These are phyloP conservation scores for Blastobotrys attinorum DNA, from an alignment of 805 yeast genomes.

Conservation along the genomic window DNA sequence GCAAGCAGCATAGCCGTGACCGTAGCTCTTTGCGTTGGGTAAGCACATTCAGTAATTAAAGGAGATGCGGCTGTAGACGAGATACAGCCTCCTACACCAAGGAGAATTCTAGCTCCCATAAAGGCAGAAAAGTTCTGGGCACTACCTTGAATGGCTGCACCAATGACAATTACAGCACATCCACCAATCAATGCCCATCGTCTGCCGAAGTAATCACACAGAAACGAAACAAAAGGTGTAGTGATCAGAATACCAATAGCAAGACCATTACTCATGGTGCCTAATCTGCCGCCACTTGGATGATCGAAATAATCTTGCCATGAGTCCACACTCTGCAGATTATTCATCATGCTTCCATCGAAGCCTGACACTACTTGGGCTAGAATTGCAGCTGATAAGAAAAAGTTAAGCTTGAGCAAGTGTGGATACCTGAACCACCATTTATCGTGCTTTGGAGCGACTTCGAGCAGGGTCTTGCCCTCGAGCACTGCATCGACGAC, in stretches of 20 bases:
- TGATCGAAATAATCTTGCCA: conserved; percentile 12
- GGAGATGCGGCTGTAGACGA: conserved; percentile 46
- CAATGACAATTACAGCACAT: conserved; percentile 44
- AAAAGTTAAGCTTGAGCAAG: conserved; percentile 11
- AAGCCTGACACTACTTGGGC: conserved; percentile 12
- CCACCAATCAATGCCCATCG: conserved; percentile 52
- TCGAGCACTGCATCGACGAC: not conserved
- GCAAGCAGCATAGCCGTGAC: conserved; percentile 41
- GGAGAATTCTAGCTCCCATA: conserved; percentile 53
- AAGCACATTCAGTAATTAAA: conserved; percentile 67
- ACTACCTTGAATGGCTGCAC: conserved; percentile 67
- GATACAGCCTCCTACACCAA: conserved; percentile 23
- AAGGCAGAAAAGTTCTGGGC: conserved; percentile 55
- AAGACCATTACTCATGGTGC: conserved; percentile 11
- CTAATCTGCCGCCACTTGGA: conserved; percentile 11
- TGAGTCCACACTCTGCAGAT: conserved; percentile 18
- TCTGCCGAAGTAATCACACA: conserved; percentile 59
- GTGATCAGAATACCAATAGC: conserved; percentile 62
- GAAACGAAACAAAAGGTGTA: conserved; percentile 48
- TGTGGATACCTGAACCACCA: conserved; percentile 10
- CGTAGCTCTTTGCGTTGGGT: conserved; percentile 53
- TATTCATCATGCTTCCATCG: conserved; percentile 15
- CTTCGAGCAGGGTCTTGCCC: conserved; percentile 5
- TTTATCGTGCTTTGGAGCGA: conserved; percentile 4
- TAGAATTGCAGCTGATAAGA: conserved; percentile 10